phyloP scores from a whole-genome alignment of 805 yeast species.

The Metschnikowia baotianmanensis region DNA sequence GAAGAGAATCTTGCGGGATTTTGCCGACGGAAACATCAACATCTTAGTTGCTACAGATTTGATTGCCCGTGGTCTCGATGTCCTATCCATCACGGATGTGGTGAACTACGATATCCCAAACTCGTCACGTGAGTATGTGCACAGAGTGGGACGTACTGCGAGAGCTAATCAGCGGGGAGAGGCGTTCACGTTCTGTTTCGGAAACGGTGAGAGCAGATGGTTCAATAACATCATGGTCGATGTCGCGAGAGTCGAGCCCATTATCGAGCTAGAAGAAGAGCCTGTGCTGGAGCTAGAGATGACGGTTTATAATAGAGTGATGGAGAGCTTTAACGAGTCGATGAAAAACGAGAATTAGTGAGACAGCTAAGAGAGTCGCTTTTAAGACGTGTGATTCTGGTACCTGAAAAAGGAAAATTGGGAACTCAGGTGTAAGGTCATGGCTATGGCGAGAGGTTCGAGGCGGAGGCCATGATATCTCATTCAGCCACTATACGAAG shows the following conservation, averaged over 20 bases:
- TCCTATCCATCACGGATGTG: constrained; percentile 66
- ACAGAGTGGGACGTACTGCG: constrained; percentile 96
- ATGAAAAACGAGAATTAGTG: constrained; percentile 2
- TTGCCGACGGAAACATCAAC: constrained; percentile 51
- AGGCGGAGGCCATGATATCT: too few relatives aligned
- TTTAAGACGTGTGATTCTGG: too few relatives aligned
- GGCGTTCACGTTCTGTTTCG: constrained; percentile 71
- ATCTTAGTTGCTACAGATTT: constrained; percentile 81
- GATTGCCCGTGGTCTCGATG: constrained; percentile 94
- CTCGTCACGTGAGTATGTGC: constrained; percentile 89
- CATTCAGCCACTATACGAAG: too few relatives aligned
- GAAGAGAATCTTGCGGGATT: constrained; percentile 54
- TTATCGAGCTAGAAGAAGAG: constrained; percentile 19
- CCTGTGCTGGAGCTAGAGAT: constrained; percentile 26
- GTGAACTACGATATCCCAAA: constrained; percentile 89
- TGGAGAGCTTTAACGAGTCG: constrained; percentile 27
- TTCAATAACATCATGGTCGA: constrained; percentile 47
- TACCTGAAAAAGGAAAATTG: too few relatives aligned
- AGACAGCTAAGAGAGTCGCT: not conserved
- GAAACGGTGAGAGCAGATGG: constrained; percentile 77
- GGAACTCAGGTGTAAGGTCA: too few relatives aligned
- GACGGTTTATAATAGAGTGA: constrained; percentile 24
- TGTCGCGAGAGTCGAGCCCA: constrained; percentile 39
- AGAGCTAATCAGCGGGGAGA: constrained; percentile 81
- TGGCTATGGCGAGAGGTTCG: too few relatives aligned